Percentiles rank a stretch among this genome's conserved stretches.
These are phyloP conservation scores for Macrolepiota albuminosa DNA, from an alignment of 768 basidiomycete species.

Conservation along the genomic window DNA sequence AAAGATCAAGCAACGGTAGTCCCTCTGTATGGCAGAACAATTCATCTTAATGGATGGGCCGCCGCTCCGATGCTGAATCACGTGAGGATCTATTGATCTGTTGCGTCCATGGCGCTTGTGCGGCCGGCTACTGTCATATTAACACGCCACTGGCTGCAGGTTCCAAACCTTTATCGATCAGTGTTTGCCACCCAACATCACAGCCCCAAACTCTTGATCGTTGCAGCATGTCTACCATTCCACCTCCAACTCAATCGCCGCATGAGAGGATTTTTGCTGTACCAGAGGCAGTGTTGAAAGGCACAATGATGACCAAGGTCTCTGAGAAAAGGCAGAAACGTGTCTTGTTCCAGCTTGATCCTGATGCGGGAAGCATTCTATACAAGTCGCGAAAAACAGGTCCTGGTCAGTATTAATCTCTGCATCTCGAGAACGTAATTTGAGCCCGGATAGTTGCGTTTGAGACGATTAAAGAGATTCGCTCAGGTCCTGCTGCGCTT, in stretches of 20 bases:
- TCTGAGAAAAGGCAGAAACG: conserved; percentile 68
- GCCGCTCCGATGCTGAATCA: not conserved
- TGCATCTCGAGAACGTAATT: not conserved
- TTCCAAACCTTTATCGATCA: not conserved
- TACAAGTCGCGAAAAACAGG: conserved; percentile 64
- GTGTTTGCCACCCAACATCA: too few relatives aligned
- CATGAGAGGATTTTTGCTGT: conserved; percentile 7
- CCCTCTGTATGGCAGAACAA: too few relatives aligned
- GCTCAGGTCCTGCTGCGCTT: conserved; percentile 63
- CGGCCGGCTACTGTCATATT: not conserved
- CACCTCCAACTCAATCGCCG: not conserved
- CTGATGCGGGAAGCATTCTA: conserved; percentile 70
- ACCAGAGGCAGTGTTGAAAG: conserved; percentile 21
- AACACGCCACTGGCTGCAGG: not conserved
- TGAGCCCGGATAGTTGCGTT: conserved; percentile 57
- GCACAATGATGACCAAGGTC: conserved; percentile 76
- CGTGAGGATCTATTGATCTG: conserved; percentile 2
- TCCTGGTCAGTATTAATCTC: conserved; percentile 41
- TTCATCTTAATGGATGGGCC: too few relatives aligned
- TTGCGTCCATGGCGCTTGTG: not conserved
- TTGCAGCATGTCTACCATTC: not conserved
- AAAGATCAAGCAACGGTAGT: not conserved
- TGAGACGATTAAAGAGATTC: conserved; percentile 83
- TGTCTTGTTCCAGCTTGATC: conserved; percentile 63
- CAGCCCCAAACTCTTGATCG: not conserved